Evolutionary conservation across 2,329 filamentous ascomycete genomes (phyloP), one percentile per base, ranked within the genome.

Genomic region (Aspergillus sp.): DNA sequence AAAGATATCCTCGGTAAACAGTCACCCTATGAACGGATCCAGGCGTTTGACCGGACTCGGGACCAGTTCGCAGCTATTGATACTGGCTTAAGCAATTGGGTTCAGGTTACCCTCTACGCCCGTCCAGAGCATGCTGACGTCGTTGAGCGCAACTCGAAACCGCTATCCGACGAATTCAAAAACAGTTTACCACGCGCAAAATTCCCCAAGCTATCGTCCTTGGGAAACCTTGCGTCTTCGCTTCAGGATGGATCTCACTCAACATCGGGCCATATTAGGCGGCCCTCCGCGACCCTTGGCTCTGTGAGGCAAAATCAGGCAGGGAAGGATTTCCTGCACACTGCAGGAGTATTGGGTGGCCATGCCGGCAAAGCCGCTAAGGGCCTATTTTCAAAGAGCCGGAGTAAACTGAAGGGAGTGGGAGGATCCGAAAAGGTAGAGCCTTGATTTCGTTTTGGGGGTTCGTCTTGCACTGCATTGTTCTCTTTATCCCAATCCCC

Each of bases 321-420:
- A 72, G 88, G 93, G 72, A 97, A 96, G 78, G 92, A 96, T 68
- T 79, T 97, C 27, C 82, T 97, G 70, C 90, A 95, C 64, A 88
- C 89, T 20, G 93, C 93, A 54, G 91, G 91, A 53, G 78, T 86
- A 17, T 78, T 89, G 58, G 84, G 87, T 59, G 86, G 86, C 22
- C 88, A 88, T 68, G 86, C 86, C 33, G 83, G 85, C 62, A 92
- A 91, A 71, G 91, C 91, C 58, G 92, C 93, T 49, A 96, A 96
- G 79, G 93, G 93, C 52, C 76, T 97, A 63, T 88, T 97, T 73
- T 91, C 89, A 64, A 96, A 96, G 78, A 91, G 93, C 65, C 93
- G 90, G 78, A 93, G 85, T 77, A 93, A 91, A 75, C 86, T 96
- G 69, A 80, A 80, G 71, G 84, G 84, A 63, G 86, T 87, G 63